These are phyloP conservation scores for Barbarea vulgaris DNA, from an alignment of 345 rosid genomes.

Conservation along the genomic window DNA sequence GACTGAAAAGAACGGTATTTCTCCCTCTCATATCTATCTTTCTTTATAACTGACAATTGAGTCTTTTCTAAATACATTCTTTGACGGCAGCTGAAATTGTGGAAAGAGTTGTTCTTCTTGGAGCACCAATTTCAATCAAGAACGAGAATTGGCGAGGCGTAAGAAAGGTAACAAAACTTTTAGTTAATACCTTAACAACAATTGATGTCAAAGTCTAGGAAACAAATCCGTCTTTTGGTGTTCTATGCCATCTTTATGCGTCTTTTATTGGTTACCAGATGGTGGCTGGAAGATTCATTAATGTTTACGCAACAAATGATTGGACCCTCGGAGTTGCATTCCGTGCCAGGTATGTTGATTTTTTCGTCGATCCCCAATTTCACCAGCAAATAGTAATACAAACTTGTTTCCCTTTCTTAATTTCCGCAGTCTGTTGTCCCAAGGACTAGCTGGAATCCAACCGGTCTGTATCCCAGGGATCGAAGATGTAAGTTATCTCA, in stretches of 20 bases:
- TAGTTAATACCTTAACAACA: not conserved
- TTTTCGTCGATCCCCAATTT: not conserved
- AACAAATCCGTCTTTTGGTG: conserved; percentile 4
- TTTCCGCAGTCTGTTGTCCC: conserved; percentile 65
- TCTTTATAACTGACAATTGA: not conserved
- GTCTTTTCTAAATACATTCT: not conserved
- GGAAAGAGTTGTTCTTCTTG: conserved; percentile 32
- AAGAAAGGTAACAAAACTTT: conserved; percentile 62
- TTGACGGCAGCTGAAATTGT: conserved; percentile 63
- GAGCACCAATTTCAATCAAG: conserved; percentile 48
- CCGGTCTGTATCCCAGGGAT: conserved; percentile 69
- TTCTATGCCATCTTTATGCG: not conserved
- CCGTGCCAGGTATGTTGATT: conserved; percentile 73
- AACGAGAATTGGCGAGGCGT: conserved; percentile 84
- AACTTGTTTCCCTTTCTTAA: not conserved
- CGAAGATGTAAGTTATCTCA: conserved; percentile 64
- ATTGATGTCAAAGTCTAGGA: not conserved
- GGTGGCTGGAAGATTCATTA: conserved; percentile 96
- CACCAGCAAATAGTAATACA: not conserved
- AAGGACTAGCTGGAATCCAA: conserved; percentile 97
- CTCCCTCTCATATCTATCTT: not conserved
- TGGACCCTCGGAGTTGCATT: conserved; percentile 96
- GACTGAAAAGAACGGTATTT: conserved; percentile 68
- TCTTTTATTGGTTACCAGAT: conserved; percentile 47
- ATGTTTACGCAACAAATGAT: conserved; percentile 80